Base-by-base conservation (phyloP, 768 basidiomycete species). In the Boletus reticulatus region DNA sequence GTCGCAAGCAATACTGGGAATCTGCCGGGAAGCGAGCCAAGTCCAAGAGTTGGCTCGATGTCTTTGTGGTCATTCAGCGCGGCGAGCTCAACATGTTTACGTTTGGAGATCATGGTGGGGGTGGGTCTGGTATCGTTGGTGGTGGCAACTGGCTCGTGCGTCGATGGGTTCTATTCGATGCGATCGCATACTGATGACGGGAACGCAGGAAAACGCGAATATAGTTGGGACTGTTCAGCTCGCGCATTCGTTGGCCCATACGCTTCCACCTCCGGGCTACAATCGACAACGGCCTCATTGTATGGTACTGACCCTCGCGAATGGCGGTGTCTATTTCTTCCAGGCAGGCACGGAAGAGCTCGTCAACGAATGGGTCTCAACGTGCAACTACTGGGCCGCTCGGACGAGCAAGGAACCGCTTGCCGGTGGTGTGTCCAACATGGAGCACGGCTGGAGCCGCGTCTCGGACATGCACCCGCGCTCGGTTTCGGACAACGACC, bases 311-410 rank as follows among this genome's bases (percentile, higher is more conserved):
- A 94, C 94, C 1, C 78, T 95, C 51, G 78, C 95, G 7, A 85
- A 84, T 61, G 94, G 94, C 11, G 92, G 87, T 4, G 89, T 94
- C n/a, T 96, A 88, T 72, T 97, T 98, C 77, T 97, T 97, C 79
- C 97, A 99, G 72, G 94, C 96, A 1, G 97, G 97, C 2, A 99
- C 97, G 4, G 96, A 97, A 65, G 96, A 98, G 62, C 83, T 99
- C n/a, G 94, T 97, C 48, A 90, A 91, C 64, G 97, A 99, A 72
- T 98, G 97, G 97, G 95, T 97, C 8, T 88, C 91, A 39, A 97
- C 97, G 0, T 98, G 96, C 82, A 99, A 98, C 76, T 99, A 99
- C 70, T 98, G 97, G 97, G 92, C 97, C 0, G 97, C 96, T 3
- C 80, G 97, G 43, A 91, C 86, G 53, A 94, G 92, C 72, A 94